Percentiles rank a stretch among this genome's conserved stretches.
Evolutionary conservation across 2,329 filamentous ascomycete genomes (phyloP).

Genomic region (Myriosclerotinia curreyana): DNA sequence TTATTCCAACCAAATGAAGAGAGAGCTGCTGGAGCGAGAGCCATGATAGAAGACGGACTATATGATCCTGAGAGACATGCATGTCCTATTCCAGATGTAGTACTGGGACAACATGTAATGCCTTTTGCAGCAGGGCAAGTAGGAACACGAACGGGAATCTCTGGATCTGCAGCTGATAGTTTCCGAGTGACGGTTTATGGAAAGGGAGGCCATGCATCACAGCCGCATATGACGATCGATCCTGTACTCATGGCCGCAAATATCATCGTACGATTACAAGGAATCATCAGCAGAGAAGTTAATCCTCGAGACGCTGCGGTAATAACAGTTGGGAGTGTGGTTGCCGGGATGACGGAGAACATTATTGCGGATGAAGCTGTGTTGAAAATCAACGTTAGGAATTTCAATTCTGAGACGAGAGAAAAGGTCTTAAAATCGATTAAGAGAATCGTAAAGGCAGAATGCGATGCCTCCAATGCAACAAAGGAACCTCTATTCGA

Average conservation of each 20-base stretch:
- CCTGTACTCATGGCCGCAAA: slow-evolving; percentile 46
- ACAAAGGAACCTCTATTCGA: slow-evolving; percentile 34
- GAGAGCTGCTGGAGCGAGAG: slow-evolving; percentile 52
- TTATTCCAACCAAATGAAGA: slow-evolving; percentile 69
- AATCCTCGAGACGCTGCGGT: slow-evolving; percentile 44
- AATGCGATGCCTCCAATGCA: slow-evolving; percentile 45
- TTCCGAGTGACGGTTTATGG: slow-evolving; percentile 44
- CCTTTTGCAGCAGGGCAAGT: slow-evolving; percentile 41
- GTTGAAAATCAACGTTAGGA: slow-evolving; percentile 45
- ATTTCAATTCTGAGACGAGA: slow-evolving; percentile 38
- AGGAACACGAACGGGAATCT: slow-evolving; percentile 38
- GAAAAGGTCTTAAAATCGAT: slow-evolving; percentile 42
- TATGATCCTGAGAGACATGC: slow-evolving; percentile 45
- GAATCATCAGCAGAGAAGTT: slow-evolving; percentile 43
- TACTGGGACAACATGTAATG: slow-evolving; percentile 55
- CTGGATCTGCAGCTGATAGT: slow-evolving; percentile 41
- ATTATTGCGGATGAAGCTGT: slow-evolving; percentile 45
- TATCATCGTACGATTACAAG: slow-evolving; percentile 44
- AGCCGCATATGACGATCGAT: slow-evolving; percentile 47
- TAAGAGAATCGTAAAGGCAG: slow-evolving; percentile 51
- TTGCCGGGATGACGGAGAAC: slow-evolving; percentile 46
- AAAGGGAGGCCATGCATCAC: slow-evolving; percentile 44
- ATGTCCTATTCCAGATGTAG: slow-evolving; percentile 53
- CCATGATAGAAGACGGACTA: slow-evolving; percentile 60
- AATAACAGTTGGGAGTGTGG: slow-evolving; percentile 46